A percentile compares a stretch with the other conserved stretches of the same genome.
These are phyloP conservation scores for Pseudofabraea citricarpa DNA, from an alignment of 2,329 filamentous ascomycete genomes.

Conservation along the genomic window DNA sequence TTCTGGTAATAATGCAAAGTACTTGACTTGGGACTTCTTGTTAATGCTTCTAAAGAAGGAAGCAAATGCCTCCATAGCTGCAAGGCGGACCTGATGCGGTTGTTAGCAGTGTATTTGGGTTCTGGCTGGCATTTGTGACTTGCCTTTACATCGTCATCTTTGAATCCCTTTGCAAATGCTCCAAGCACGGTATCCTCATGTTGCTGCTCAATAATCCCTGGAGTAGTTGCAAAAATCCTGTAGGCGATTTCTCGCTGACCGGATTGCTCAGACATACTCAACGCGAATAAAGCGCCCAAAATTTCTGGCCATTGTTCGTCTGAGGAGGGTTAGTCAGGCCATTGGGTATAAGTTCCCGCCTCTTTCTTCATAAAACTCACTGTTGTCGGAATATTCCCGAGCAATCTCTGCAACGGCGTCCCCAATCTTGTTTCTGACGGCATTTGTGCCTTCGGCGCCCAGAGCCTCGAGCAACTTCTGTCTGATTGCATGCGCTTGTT, in stretches of 20 bases:
- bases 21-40: conserved; percentile 86
- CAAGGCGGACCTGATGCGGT: conserved; percentile 67
- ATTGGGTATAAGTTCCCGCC: too few species aligned
- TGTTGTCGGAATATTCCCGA: conserved; percentile 87
- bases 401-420: conserved; percentile 97
- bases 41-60: conserved; percentile 88
- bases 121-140: conserved; percentile 18
- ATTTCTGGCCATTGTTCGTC: conserved; percentile 88
- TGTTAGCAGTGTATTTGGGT: conserved; percentile 4
- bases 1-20: conserved; percentile 80
- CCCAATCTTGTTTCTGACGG: conserved; percentile 89
- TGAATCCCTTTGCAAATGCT: conserved; percentile 89
- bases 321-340: conserved; percentile 30
- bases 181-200: conserved; percentile 86
- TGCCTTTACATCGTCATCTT: conserved; percentile 78
- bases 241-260: conserved; percentile 89
- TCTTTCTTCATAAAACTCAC: too few species aligned
- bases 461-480: conserved; percentile 78
- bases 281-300: conserved; percentile 77
- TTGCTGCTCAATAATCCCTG: conserved; percentile 91
- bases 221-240: conserved; percentile 91
- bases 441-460: conserved; percentile 64
- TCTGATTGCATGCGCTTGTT: conserved; percentile 74
- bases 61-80: conserved; percentile 94
- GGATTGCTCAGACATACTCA: conserved; percentile 79